A percentile compares a stretch with the other conserved stretches of the same genome.
phyloP scores from a whole-genome alignment of 768 basidiomycete species.

The Lactarius sp. region DNA sequence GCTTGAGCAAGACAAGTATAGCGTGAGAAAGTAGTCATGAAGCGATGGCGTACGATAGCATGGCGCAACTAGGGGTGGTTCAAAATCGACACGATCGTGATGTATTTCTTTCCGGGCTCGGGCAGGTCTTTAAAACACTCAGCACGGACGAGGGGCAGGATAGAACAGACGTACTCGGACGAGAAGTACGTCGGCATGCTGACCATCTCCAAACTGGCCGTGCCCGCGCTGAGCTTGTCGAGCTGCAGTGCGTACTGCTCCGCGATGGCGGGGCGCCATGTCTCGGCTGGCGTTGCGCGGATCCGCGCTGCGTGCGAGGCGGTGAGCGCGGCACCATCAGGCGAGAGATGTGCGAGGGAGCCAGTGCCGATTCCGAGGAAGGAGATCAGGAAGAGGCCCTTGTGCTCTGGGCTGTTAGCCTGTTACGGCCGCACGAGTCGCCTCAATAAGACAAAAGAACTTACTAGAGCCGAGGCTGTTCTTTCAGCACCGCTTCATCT shows the following conservation, averaged over 20 bases:
- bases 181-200: slow-evolving; percentile 30
- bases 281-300: slow-evolving; percentile 24
- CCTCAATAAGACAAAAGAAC: slow-evolving; percentile 7
- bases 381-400: slow-evolving; percentile 31
- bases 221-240: slow-evolving; percentile 30
- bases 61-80: slow-evolving; percentile 48
- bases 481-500: slow-evolving; percentile 29
- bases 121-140: slow-evolving; percentile 31
- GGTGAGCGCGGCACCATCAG: slow-evolving; percentile 27
- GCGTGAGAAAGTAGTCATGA: not conserved
- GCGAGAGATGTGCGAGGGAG: slow-evolving; percentile 27
- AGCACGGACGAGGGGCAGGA: not conserved
- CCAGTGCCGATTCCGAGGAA: slow-evolving; percentile 29
- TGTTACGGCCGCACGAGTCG: not conserved
- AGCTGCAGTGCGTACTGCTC: slow-evolving; percentile 42
- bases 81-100: slow-evolving; percentile 35
- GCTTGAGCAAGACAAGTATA: not conserved
- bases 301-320: slow-evolving; percentile 29
- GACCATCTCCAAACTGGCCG: slow-evolving; percentile 35
- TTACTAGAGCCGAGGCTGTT: slow-evolving; percentile 35
- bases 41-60: slow-evolving; percentile 37
- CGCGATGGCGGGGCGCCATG: slow-evolving; percentile 32
- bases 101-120: slow-evolving; percentile 40
- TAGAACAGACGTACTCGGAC: slow-evolving; percentile 27
- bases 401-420: slow-evolving; percentile 24